phyloP scores from a whole-genome alignment of 192 early-diverging fungal genomes.

The Mortierella antarctica region DNA sequence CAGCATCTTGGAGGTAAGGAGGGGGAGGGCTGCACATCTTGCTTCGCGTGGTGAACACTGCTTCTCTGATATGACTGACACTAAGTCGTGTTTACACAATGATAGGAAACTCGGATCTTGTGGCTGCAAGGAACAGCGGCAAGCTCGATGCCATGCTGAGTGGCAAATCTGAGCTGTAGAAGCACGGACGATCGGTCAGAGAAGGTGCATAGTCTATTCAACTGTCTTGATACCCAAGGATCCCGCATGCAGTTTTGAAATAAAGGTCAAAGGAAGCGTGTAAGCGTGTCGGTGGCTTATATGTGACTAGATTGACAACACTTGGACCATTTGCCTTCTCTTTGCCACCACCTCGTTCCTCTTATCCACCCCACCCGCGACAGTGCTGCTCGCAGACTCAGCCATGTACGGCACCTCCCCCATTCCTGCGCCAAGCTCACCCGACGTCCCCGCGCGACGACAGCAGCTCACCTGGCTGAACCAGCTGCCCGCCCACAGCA shows the following conservation, averaged over 20 bases:
- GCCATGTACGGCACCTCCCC: not conserved
- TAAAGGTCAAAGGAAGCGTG: too few relatives aligned
- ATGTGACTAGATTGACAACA: too few relatives aligned
- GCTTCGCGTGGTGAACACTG: not conserved
- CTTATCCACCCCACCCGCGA: not conserved
- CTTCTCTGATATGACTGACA: not conserved
- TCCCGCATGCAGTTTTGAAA: too few relatives aligned
- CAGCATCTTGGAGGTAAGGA: constrained; percentile 67
- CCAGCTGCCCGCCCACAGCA: constrained; percentile 42
- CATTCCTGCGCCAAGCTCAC: not conserved
- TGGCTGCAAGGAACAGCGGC: constrained; percentile 35
- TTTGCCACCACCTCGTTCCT: too few relatives aligned
- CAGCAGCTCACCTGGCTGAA: constrained; percentile 44
- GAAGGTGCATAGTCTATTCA: not conserved
- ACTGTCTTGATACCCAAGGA: not conserved
- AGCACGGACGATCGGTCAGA: not conserved
- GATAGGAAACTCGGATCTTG: constrained; percentile 40
- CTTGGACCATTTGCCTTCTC: too few relatives aligned
- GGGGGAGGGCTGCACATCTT: not conserved
- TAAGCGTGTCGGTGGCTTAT: too few relatives aligned
- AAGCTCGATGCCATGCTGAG: constrained; percentile 32
- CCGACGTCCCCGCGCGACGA: not conserved
- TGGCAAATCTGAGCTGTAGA: constrained; percentile 25
- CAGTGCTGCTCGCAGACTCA: not conserved
- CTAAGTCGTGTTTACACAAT: not conserved